Percentiles rank a stretch among this genome's conserved stretches.
phyloP scores from a whole-genome alignment of 805 yeast genomes.

The Naumovozyma dairenensis region DNA sequence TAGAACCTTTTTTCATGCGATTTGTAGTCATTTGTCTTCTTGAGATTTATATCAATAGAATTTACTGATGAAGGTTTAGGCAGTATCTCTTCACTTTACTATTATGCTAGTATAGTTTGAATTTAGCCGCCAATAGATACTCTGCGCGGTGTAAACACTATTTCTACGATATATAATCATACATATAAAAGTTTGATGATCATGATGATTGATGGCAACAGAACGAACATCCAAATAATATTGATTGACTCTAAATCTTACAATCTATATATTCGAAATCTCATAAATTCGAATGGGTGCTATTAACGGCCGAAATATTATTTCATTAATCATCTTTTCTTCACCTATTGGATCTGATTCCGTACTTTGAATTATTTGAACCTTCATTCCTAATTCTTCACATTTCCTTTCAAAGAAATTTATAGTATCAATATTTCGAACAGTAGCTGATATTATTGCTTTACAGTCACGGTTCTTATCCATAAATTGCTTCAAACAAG shows the following conservation, averaged over 20 bases:
- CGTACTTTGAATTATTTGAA: slow-evolving; percentile 18
- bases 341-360: slow-evolving; percentile 3
- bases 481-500: slow-evolving; percentile 31
- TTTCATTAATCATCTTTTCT: slow-evolving; percentile 2
- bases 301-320: slow-evolving; percentile 9
- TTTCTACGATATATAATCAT: too few species aligned
- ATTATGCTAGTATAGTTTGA: too few species aligned
- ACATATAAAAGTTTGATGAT: too few species aligned
- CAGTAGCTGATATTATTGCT: slow-evolving; percentile 57
- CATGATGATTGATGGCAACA: too few species aligned
- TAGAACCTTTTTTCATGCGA: too few species aligned
- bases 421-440: slow-evolving; percentile 50
- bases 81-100: too few species aligned
- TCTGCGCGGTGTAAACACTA: too few species aligned
- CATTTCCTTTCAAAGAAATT: slow-evolving; percentile 34
- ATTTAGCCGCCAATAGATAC: too few species aligned
- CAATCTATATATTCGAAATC: slow-evolving; percentile 1
- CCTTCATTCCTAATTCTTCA: slow-evolving; percentile 10
- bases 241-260: neutral
- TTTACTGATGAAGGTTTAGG: too few species aligned
- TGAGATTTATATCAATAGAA: too few species aligned
- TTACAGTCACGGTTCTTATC: slow-evolving; percentile 7
- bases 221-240: too few species aligned
- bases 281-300: slow-evolving; percentile 18
- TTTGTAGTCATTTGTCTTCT: too few species aligned